These are phyloP conservation scores for Cladophialophora immunda DNA, from an alignment of 2,329 filamentous ascomycete genomes.

Conservation along the genomic window DNA sequence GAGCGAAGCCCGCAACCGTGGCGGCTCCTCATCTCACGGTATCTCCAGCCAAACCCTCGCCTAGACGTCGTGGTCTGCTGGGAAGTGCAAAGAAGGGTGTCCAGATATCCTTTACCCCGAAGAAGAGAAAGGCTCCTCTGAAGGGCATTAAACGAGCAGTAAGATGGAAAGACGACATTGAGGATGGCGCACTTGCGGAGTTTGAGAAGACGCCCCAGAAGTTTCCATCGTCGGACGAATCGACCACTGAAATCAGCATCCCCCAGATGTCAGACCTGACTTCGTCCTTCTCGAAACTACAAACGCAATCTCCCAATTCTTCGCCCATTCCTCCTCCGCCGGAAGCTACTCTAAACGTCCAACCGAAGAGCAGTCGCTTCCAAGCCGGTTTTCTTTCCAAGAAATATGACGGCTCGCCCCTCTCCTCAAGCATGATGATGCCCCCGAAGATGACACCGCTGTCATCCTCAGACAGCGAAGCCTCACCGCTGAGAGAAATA, in stretches of 20 bases:
- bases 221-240: constrained; percentile 51
- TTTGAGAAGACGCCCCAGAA: constrained; percentile 90
- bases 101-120: constrained; percentile 73
- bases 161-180: constrained; percentile 90
- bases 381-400: constrained; percentile 86
- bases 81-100: constrained; percentile 73
- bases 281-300: constrained; percentile 44
- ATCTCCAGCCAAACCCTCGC: constrained; percentile 79
- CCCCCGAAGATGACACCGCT: constrained; percentile 65
- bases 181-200: constrained; percentile 85
- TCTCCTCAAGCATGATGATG: constrained; percentile 53
- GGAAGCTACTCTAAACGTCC: constrained; percentile 65
- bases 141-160: constrained; percentile 75
- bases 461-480: constrained; percentile 65
- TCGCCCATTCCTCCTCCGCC: constrained; percentile 67
- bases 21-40: constrained; percentile 44
- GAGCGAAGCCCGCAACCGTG: constrained; percentile 53
- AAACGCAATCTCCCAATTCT: constrained; percentile 55
- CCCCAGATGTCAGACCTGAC: constrained; percentile 63
- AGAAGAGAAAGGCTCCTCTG: constrained; percentile 74
- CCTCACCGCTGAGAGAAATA: constrained; percentile 64
- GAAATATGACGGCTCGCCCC: constrained; percentile 70
- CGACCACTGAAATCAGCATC: constrained; percentile 62
- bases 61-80: constrained; percentile 76
- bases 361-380: constrained; percentile 78